Conservation (phyloP, 2,329 filamentous ascomycete genomes). For the Paracoccidioides lutzii region DNA sequence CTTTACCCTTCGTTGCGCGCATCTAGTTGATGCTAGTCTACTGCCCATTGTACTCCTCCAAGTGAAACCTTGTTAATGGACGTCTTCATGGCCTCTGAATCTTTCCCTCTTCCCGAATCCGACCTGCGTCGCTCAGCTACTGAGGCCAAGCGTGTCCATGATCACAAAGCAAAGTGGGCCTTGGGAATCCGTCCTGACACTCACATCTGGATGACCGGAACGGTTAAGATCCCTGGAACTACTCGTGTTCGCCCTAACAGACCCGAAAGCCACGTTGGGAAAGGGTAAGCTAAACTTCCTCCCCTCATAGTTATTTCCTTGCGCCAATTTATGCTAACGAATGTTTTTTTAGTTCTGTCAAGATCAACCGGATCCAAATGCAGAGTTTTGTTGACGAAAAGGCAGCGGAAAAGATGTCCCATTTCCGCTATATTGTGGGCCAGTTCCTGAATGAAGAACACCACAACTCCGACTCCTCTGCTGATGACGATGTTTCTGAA, state of each 20-base stretch:
- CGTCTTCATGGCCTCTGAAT: constrained; percentile 12
- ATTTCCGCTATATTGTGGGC: constrained; percentile 21
- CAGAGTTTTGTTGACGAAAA: constrained; percentile 12
- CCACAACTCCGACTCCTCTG: constrained; percentile 20
- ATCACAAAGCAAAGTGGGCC: constrained; percentile 31
- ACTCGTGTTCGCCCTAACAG: constrained; percentile 7
- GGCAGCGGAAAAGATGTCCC: constrained; percentile 12
- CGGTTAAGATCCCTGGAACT: neutral
- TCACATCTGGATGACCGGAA: neutral
- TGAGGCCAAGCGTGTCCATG: constrained; percentile 32
- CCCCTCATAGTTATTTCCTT: too few species aligned
- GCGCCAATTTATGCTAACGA: neutral
- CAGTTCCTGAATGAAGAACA: constrained; percentile 20
- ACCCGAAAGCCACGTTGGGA: constrained; percentile 6
- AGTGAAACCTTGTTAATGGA: neutral
- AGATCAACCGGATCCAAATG: constrained; percentile 5
- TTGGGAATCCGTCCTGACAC: constrained; percentile 17
- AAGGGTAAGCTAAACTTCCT: constrained; percentile 9
- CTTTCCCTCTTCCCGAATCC: constrained; percentile 31
- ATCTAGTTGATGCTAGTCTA: neutral
- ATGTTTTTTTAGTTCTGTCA: neutral
- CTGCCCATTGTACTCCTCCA: neutral
- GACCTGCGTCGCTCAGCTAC: constrained; percentile 44
- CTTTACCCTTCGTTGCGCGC: neutral
- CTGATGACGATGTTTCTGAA: constrained; percentile 21